A percentile compares a stretch with the other conserved stretches of the same genome.
Conservation (phyloP, 2,329 filamentous ascomycete genomes). For the Amphichorda felina region DNA sequence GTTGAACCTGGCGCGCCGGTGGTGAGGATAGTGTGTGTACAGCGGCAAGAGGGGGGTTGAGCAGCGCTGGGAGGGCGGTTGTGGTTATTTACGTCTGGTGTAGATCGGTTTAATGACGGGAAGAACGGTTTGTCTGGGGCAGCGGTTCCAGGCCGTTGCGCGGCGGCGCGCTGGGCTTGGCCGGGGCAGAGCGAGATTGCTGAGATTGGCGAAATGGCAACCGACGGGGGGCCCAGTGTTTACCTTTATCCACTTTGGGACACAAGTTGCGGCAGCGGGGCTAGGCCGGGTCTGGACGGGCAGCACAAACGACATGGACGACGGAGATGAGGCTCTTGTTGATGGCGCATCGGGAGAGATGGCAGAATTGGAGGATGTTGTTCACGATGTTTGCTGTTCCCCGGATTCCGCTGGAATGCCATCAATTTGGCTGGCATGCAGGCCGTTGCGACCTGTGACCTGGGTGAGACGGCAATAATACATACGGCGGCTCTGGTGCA, state of each 20-base stretch:
- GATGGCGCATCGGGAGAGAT: neutral
- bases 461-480: too few relatives aligned
- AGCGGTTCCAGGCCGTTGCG: too few relatives aligned
- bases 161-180: neutral
- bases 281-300: neutral
- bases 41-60: slow-evolving; percentile 1
- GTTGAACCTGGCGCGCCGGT: slow-evolving; percentile 2
- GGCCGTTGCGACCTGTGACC: neutral
- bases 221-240: slow-evolving; percentile 5
- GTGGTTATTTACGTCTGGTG: slow-evolving; percentile 1
- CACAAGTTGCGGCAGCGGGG: slow-evolving; percentile 1
- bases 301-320: neutral
- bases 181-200: neutral
- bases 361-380: neutral
- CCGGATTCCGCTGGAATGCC: neutral
- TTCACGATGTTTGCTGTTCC: neutral
- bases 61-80: slow-evolving; percentile 2
- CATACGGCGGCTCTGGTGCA: too few relatives aligned
- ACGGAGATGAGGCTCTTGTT: slow-evolving; percentile 1
- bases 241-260: slow-evolving; percentile 6
- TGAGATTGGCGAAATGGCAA: too few relatives aligned
- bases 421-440: neutral
- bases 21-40: too few relatives aligned
- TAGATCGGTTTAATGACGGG: slow-evolving; percentile 4
- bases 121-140: slow-evolving; percentile 4